Evolutionary conservation across 2,329 filamentous ascomycete species (phyloP).

Genomic region (Alternaria arborescens): DNA sequence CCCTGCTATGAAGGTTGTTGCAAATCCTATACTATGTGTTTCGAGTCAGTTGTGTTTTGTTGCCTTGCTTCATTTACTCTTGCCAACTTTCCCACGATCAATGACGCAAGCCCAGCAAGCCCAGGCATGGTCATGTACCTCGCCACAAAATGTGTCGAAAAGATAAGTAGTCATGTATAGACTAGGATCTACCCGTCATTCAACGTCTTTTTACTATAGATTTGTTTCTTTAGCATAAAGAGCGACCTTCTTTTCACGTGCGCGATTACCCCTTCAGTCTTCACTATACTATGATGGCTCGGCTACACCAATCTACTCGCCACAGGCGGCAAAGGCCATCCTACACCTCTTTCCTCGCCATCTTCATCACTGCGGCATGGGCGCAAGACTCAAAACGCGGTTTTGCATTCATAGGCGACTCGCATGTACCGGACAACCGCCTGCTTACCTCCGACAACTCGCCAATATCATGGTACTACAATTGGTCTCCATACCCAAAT

Average conservation of each 20-base stretch:
- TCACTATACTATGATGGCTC: constrained; percentile 1
- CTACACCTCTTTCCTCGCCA: constrained; percentile 8
- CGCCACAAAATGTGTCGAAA: constrained; percentile 24
- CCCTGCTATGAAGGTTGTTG: neutral
- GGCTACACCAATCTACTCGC: constrained; percentile 3
- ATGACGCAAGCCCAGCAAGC: constrained; percentile 45
- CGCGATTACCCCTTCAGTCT: neutral
- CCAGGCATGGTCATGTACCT: constrained; percentile 30
- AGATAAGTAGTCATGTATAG: constrained; percentile 23
- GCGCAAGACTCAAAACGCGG: constrained; percentile 71
- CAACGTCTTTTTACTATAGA: neutral
- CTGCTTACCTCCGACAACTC: constrained; percentile 68
- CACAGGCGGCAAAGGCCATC: constrained; percentile 7
- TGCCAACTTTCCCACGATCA: constrained; percentile 40
- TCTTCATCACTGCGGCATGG: constrained; percentile 18
- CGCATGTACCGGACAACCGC: constrained; percentile 67
- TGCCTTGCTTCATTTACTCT: constrained; percentile 19
- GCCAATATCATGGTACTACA: constrained; percentile 85
- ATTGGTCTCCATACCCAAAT: constrained; percentile 69
- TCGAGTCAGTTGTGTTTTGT: constrained; percentile 18
- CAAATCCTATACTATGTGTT: neutral
- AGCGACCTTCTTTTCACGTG: neutral
- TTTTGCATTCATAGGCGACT: constrained; percentile 72
- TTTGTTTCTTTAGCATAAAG: neutral
- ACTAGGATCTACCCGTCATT: constrained; percentile 10